Evolutionary conservation across 768 basidiomycete genomes (phyloP).

Genomic region (Auriculariales sp.): DNA sequence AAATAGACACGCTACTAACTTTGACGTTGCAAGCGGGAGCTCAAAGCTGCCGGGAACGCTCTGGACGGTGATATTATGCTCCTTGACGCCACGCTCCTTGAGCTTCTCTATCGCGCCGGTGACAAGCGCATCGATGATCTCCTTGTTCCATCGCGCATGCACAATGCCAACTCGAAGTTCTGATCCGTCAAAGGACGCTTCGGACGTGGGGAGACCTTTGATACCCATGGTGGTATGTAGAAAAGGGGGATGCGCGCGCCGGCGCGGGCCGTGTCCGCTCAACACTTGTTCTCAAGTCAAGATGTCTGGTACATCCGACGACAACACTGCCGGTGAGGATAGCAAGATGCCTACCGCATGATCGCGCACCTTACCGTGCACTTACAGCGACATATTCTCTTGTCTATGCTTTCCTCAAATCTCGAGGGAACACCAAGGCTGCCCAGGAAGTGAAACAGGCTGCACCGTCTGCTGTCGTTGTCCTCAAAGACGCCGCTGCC

Average conservation of each 20-base stretch:
- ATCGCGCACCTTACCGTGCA: neutral
- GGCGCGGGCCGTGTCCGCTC: constrained; percentile 1
- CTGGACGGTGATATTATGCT: constrained; percentile 79
- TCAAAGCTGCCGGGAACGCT: constrained; percentile 93
- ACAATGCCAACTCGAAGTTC: constrained; percentile 78
- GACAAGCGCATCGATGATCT: constrained; percentile 75
- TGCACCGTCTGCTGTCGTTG: constrained; percentile 42
- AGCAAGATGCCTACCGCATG: neutral
- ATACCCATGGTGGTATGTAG: constrained; percentile 25
- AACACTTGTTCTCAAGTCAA: constrained; percentile 5
- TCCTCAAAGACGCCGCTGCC: constrained; percentile 40
- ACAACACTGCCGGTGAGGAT: neutral
- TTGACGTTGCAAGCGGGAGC: constrained; percentile 70
- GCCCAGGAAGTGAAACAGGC: constrained; percentile 65
- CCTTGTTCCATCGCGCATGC: constrained; percentile 90
- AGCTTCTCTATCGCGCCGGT: constrained; percentile 68
- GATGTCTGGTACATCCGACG: neutral
- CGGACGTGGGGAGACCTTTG: constrained; percentile 59
- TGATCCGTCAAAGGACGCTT: constrained; percentile 62
- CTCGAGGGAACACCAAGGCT: constrained; percentile 51
- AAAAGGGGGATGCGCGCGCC: constrained; percentile 1
- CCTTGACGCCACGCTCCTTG: constrained; percentile 73
- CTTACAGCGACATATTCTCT: constrained; percentile 56
- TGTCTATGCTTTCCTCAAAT: constrained; percentile 57
- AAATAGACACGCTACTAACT: constrained; percentile 31